Base-by-base conservation (phyloP, 345 rosid species). In the Acer saccharum region DNA sequence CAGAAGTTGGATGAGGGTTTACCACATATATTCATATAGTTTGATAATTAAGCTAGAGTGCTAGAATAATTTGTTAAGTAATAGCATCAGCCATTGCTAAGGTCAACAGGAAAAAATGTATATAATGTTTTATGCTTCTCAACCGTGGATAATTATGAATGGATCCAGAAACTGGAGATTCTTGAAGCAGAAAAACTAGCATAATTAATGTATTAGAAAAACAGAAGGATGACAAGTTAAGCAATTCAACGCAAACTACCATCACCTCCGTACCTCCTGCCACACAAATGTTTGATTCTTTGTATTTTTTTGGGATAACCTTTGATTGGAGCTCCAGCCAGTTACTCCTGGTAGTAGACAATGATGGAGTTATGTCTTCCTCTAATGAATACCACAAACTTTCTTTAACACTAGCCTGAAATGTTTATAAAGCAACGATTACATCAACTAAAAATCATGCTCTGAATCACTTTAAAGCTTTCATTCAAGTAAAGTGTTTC, bases 271-370 rank as follows among this genome's bases (percentile, higher is more conserved):
- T 91, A 96, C 99, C 99, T 92, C 99, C 99, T 74, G 92, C 92
- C 76, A 96, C 92, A 87, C 99, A 96, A 83, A 96, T 81, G 80
- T 90, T 94, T 73, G 97, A 87, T 81, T 92, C 94, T 83, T 81
- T 88, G 76, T 84, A 83, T 64, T 82, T 84, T 82, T 85, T 92
- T 11, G 94, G 87, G 50, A 91, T 79, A 79, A 89, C 87, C 83
- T 89, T 91, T 73, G 99, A 90, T 73, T 94, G 98, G 61, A 94
- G 82, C 66, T 96, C 99, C 90, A 96, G 86, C 99, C 99, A 96
- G 82, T 94, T 94, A 74, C 90, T 85, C 88, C 89, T 91, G 75
- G 86, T 83, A 82, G 87, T 83, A 79, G 94, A 80, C 75, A 86
- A 78, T 57, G 95, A 94, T 73, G 98, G 99, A 75, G 91, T 83